phyloP scores from a whole-genome alignment of 768 basidiomycete species.

The Tylopilus sp. region DNA sequence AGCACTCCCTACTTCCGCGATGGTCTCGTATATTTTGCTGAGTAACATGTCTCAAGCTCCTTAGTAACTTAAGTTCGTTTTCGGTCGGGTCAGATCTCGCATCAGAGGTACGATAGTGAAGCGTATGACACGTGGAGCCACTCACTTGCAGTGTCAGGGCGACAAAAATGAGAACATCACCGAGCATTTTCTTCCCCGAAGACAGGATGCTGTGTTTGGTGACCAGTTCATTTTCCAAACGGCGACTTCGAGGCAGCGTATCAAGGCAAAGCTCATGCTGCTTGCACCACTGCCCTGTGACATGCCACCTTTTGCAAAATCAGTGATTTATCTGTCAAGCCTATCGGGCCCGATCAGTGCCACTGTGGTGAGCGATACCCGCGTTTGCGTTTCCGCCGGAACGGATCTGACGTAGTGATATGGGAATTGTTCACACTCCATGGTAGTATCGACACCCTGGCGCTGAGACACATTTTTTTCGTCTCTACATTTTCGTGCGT shows the following conservation, averaged over 20 bases:
- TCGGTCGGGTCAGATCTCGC: slow-evolving; percentile 6
- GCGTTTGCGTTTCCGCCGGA: neutral
- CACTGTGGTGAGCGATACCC: slow-evolving; percentile 22
- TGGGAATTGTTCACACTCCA: neutral
- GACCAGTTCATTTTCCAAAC: slow-evolving; percentile 31
- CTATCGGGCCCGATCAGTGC: slow-evolving; percentile 23
- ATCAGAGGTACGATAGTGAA: slow-evolving; percentile 19
- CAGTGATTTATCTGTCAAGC: slow-evolving; percentile 31
- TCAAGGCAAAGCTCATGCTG: slow-evolving; percentile 27
- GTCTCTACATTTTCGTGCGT: slow-evolving; percentile 29
- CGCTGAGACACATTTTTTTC: slow-evolving; percentile 29
- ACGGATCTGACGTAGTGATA: slow-evolving; percentile 1
- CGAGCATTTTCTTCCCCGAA: slow-evolving; percentile 29
- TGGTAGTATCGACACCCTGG: slow-evolving; percentile 23
- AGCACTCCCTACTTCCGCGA: slow-evolving; percentile 3
- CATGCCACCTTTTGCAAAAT: slow-evolving; percentile 30
- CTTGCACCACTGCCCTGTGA: slow-evolving; percentile 29
- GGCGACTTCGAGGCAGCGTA: slow-evolving; percentile 14
- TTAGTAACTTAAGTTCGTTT: slow-evolving; percentile 24
- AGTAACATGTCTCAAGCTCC: slow-evolving; percentile 16
- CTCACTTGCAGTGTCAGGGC: slow-evolving; percentile 12
- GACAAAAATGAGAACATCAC: slow-evolving; percentile 19
- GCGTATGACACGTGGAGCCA: slow-evolving; percentile 2
- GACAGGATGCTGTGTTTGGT: slow-evolving; percentile 27
- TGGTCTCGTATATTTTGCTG: neutral